Evolutionary conservation across 202 grass and related monocot genomes (phyloP), one percentile per base, ranked within the genome.

Genomic region (Elaeis oleifera): DNA sequence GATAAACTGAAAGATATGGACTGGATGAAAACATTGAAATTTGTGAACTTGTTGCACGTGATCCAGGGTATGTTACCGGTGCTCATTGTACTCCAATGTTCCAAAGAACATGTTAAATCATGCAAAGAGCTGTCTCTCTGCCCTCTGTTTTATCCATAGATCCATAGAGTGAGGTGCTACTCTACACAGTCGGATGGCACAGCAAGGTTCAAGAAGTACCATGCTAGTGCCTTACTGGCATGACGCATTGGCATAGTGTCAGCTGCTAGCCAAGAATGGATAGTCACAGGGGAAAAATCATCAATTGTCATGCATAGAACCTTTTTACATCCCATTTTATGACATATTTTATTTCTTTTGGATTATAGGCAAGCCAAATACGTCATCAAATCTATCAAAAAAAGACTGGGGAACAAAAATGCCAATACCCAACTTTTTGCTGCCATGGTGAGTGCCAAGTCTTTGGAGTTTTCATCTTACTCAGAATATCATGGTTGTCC

Each of bases 1-100:
- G 88, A 99, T 58, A 99, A 84, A 72, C 75, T 99, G 57, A 94
- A 94, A 64, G 94, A 94, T 72, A 89, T 79, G 65, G 94, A 99
- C 60, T 99, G 94, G 94, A 77, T 62, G 3, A 99, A 84, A 99
- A 89, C 66, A 99, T 99, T 59, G 88, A 99, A 88, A 99, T 99
- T 58, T 99, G 94, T 49, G 94, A 99, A 77, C 94, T 99, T 60
- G 82, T 94, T 64, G 76, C 78, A 31, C 77, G 60, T 39, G 88
- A 99, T 80, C 80, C 79, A 32, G 85, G 79, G 94, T 94, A 86
- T 49, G 54, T 24, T 59, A 52, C 5, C 3, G 17, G 4, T 14
- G n/a, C 6, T 54, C 17, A 14, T 54, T 55, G 14, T 36, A 19
- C 28, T 31, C 28, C 32, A 31, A 16, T 53, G 16, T 17, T 32